Base-by-base conservation (phyloP, 139 green algal species). In the Chlamydomonas applanata region DNA sequence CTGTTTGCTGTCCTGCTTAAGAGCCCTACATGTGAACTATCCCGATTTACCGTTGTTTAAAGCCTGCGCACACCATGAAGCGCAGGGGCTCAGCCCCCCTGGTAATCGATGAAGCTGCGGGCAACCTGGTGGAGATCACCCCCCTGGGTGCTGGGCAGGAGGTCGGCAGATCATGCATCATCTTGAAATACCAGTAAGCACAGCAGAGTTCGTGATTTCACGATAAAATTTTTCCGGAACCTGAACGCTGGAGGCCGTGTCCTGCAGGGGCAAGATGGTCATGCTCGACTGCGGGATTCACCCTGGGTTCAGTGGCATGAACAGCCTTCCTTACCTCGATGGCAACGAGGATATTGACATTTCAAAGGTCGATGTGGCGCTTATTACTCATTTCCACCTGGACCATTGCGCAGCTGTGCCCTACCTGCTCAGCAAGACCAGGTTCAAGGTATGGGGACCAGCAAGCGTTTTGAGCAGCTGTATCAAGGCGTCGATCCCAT, bases 271-370 rank as follows among this genome's bases (percentile, higher is more conserved):
- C 72, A 95, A 94, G 68, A 93, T 70, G 14, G 85, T 97, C 32
- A 97, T 97, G 91, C 88, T 97, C 71, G 97, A 98, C 76, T 98
- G 95, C 69, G 96, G 96, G 45, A 95, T 99, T 49, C 96, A 99
- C 78, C 96, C 96, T 5, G 96, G 91, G 1, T 94, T 91, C 76
- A 76, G 79, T 30, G 88, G 96, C 4, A 80, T 94, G 49, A 85
- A 88, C 36, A 93, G 83, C 36, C 85, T 99, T 60, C 96, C 96
- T 3, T 97, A 93, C 63, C 91, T 99, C 17, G 94, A 98, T 69
- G 83, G 93, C 45, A 53, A 73, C 60, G 67, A 73, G 45, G 67
- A 73, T 27, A 27, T 73, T 3, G 67, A 73, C 44, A 73, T 73
- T 25, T 73, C 67, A 25, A 62, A 62, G 25, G 67, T 73, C 17